Evolutionary conservation across 352 stramenopile genomes (phyloP).

Genomic region (Peronospora farinosa): DNA sequence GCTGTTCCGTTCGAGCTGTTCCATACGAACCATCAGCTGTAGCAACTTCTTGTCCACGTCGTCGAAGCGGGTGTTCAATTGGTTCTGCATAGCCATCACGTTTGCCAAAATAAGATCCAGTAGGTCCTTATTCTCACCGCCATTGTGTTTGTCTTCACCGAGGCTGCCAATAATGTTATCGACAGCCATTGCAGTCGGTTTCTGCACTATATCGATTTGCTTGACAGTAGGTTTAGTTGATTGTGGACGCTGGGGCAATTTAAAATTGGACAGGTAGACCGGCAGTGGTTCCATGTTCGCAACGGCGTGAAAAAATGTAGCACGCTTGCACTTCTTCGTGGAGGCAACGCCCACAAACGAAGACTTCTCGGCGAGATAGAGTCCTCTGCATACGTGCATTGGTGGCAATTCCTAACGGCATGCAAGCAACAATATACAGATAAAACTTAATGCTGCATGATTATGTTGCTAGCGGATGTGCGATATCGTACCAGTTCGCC

Average conservation of each 20-base stretch:
- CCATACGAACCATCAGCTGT: slow-evolving; percentile 29
- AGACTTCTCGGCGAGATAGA: slow-evolving; percentile 34
- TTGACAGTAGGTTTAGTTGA: neutral
- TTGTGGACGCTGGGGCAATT: slow-evolving; percentile 31
- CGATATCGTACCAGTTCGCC: slow-evolving; percentile 37
- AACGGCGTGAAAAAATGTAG: slow-evolving; percentile 40
- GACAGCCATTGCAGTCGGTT: slow-evolving; percentile 1
- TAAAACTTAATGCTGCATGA: neutral
- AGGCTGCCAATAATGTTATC: slow-evolving; percentile 16
- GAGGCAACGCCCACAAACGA: slow-evolving; percentile 52
- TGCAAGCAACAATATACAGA: neutral
- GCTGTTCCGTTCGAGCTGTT: slow-evolving; percentile 34
- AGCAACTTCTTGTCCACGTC: slow-evolving; percentile 36
- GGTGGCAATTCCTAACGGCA: slow-evolving; percentile 35
- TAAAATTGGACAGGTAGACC: slow-evolving; percentile 46
- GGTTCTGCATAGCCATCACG: slow-evolving; percentile 37
- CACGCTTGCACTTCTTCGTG: slow-evolving; percentile 39
- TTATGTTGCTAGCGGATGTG: neutral
- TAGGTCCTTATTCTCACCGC: slow-evolving; percentile 7
- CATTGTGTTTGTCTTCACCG: neutral
- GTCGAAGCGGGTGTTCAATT: slow-evolving; percentile 53
- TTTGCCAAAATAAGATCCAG: slow-evolving; percentile 23
- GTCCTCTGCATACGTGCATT: slow-evolving; percentile 41
- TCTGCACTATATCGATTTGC: neutral
- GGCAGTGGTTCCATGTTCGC: slow-evolving; percentile 25